Evolutionary conservation across 352 stramenopile genomes (phyloP), one percentile per base, ranked within the genome.

Genomic region (Phytophthora boehmeriae): DNA sequence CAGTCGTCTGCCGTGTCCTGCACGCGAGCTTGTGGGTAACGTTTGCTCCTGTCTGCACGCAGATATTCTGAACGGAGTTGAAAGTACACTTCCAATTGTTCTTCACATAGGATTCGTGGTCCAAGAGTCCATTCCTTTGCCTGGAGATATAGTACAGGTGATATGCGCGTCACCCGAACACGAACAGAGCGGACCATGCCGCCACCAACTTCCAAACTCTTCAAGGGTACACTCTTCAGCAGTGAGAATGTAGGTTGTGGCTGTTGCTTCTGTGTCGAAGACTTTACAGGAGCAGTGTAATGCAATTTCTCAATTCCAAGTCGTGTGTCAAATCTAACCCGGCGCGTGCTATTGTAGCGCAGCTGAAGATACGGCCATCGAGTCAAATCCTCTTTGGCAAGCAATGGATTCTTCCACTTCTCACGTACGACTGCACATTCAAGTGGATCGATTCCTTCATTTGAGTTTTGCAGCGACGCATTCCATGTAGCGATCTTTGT

Each of bases 401-500:
- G 32, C 17, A 90, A 71, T 3, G 69, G 72, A 28, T 87, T 82
- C 23, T 66, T 68, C 78, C 76, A 89, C 10, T 60, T 22, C 55
- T 67, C 42, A 22, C 47, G 57, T 42, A 76, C 43, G 8, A 93
- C 64, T 16, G 76, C 74, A 32, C 77, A 89, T 27, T 93, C 81
- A 6, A 93, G 48, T 6, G 84, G 84, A 46, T 93, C 76, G 14
- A 89, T 69, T 16, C 84, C 84, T 43, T 93, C 84, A 5, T 50
- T 73, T 51, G 71, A 69, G 53, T 91, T 91, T 17, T 86, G 76
- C 35, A 93, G 38, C 4, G 66, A 65, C 34, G 84, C 73, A 67
- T 90, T 90, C 84, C 81, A 93, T 6, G 75, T 73, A 13, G 76
- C 77, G 20, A 93, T 39, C 67, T 93, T 93, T 19, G 67, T 80